Percentiles rank a stretch among this genome's conserved stretches.
Conservation (phyloP, 768 basidiomycete genomes). For the Pleurotus tuber-regium region DNA sequence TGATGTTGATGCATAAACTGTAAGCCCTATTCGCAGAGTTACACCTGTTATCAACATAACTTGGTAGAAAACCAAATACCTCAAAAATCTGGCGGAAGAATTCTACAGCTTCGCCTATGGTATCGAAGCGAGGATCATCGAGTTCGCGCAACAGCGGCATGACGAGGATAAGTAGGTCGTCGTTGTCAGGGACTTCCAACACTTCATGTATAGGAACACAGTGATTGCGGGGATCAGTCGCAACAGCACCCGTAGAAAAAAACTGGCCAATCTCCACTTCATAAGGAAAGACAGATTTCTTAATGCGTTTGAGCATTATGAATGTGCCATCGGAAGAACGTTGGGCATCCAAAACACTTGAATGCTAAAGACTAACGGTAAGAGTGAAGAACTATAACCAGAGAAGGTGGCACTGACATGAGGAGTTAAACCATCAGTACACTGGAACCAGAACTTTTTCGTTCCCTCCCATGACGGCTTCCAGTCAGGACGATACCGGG, state of each 20-base stretch:
- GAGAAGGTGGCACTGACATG: slow-evolving; percentile 4
- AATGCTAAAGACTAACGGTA: too few species aligned
- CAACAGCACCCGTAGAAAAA: slow-evolving; percentile 14
- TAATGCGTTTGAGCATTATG: slow-evolving; percentile 29
- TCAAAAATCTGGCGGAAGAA: slow-evolving; percentile 31
- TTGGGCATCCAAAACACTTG: slow-evolving; percentile 23
- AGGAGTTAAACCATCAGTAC: slow-evolving; percentile 10
- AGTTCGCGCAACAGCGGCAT: slow-evolving; percentile 26
- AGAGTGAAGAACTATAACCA: not conserved
- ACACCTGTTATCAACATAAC: not conserved
- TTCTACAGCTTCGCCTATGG: slow-evolving; percentile 32
- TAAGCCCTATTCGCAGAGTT: slow-evolving; percentile 20
- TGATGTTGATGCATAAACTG: slow-evolving; percentile 25
- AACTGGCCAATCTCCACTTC: slow-evolving; percentile 29
- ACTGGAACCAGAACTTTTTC: not conserved
- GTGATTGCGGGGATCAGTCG: slow-evolving; percentile 28
- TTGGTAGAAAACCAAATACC: slow-evolving; percentile 14
- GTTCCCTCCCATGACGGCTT: slow-evolving; percentile 29
- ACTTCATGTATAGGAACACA: slow-evolving; percentile 28
- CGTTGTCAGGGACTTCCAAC: slow-evolving; percentile 20
- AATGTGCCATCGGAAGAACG: slow-evolving; percentile 23
- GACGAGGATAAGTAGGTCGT: slow-evolving; percentile 17
- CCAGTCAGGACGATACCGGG: slow-evolving; percentile 31
- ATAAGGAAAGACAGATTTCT: slow-evolving; percentile 12
- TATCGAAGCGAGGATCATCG: slow-evolving; percentile 28